A percentile compares a stretch with the other conserved stretches of the same genome.
Evolutionary conservation across 305 asterid species (phyloP).

Genomic region (Euphrasia arctica): DNA sequence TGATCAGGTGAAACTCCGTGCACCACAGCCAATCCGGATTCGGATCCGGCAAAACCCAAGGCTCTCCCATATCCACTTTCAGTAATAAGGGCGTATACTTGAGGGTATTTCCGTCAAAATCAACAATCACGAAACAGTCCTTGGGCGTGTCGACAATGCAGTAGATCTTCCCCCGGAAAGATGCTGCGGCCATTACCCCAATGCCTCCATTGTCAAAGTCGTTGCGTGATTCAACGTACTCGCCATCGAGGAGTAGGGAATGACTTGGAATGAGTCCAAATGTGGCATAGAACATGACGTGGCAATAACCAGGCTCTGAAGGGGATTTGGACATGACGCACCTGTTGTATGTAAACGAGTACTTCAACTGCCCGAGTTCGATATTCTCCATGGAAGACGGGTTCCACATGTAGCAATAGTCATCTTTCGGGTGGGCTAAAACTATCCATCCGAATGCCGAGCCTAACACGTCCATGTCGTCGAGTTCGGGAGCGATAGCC

Average conservation of each 20-base stretch:
- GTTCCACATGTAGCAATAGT: not conserved
- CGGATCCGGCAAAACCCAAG: not conserved
- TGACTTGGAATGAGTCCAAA: not conserved
- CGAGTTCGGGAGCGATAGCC: too few relatives aligned
- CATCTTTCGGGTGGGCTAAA: too few relatives aligned
- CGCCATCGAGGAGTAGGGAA: not conserved
- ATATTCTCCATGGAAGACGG: not conserved
- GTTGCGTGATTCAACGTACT: too few relatives aligned
- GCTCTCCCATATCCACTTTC: not conserved
- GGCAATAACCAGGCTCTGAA: not conserved
- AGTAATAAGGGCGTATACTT: not conserved
- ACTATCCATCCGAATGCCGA: too few relatives aligned
- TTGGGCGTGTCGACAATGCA: not conserved
- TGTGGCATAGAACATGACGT: not conserved
- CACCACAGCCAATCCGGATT: not conserved
- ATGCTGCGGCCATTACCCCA: not conserved
- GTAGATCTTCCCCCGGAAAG: not conserved
- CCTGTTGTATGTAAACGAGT: not conserved
- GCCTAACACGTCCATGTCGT: too few relatives aligned
- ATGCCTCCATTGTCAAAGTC: not conserved
- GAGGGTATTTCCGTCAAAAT: not conserved
- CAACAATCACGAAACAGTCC: too few relatives aligned
- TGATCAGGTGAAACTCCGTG: not conserved
- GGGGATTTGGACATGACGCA: not conserved
- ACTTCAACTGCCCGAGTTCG: not conserved